Base-by-base conservation (phyloP, 129 eudicot genomes). In the Pittosporum tobira region DNA sequence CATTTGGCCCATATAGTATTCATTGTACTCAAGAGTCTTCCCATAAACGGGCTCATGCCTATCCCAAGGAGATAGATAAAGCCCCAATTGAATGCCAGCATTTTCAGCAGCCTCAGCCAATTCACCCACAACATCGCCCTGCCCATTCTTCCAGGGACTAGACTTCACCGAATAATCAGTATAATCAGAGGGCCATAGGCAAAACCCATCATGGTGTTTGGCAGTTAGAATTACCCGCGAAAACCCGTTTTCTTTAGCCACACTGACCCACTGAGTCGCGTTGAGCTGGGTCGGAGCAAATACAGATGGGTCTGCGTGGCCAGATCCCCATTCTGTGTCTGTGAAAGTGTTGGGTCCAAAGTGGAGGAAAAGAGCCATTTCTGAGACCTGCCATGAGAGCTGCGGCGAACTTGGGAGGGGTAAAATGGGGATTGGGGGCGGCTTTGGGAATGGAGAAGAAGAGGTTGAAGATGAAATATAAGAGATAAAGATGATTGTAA, bases 51-150 rank as follows among this genome's bases (percentile, higher is more conserved):
- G 28, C 50, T 91, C 98, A 54, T 91, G 98, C 47, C 95, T 68
- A 76, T 91, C 95, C 98, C 98, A 91, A 13, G 94, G 94, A 7
- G 98, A 91, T 11, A 91, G 84, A 83, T 91, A 91, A 51, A 91
- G 58, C 38, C 98, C 98, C 72, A 91, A 76, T 11, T 80, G 71
- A 57, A 91, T 48, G 15, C 88, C 95, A 21, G 42, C 77, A 30
- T 51, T 34, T 25, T 50, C 44, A 45, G 98, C 98, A 37, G 98
- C 95, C 48, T 80, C 72, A 59, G 85, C 84, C 67, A 91, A 63
- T 31, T 91, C 98, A 12, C 63, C 81, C 28, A 86, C 87, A 30
- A 91, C 95, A 65, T 91, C 98, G 16, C 95, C 98, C 2, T 2
- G 48, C 34, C 98, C 95, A 58, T 76, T 55, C 44, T 55, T 80